These are phyloP conservation scores for Lolium rigidum DNA, from an alignment of 176 grass and related monocot genomes.

Conservation along the genomic window DNA sequence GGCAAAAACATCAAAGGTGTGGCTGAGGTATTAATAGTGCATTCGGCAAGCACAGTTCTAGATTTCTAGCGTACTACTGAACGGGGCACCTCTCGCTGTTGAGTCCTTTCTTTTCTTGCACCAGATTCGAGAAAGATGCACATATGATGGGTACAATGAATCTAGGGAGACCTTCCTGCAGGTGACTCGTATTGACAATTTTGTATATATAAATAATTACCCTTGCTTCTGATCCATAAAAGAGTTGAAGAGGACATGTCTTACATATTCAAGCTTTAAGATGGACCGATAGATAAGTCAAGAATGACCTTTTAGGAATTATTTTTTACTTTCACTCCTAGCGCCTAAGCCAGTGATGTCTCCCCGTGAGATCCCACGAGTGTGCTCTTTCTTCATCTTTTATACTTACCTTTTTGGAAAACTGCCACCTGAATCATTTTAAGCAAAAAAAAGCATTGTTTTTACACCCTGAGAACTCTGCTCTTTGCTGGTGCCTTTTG, in stretches of 20 bases:
- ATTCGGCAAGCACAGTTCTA: no score
- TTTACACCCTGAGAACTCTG: constrained; percentile 38
- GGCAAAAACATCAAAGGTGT: neutral
- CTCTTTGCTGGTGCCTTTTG: constrained; percentile 39
- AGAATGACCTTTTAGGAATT: constrained; percentile 8
- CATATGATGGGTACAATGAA: neutral
- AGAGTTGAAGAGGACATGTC: neutral
- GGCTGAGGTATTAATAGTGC: neutral
- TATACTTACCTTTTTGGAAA: neutral
- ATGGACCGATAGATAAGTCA: constrained; percentile 23
- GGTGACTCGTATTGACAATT: neutral
- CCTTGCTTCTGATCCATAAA: neutral
- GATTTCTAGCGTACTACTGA: no score
- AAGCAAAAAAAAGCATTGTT: constrained; percentile 35
- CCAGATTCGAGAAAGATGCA: neutral
- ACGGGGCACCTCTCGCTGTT: neutral
- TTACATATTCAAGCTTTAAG: neutral
- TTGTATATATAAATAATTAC: neutral
- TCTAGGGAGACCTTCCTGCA: neutral
- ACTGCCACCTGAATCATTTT: constrained; percentile 38
- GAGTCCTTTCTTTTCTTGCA: neutral
- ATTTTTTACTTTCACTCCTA: constrained; percentile 10
- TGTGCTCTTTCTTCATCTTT: neutral
- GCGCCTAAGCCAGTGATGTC: neutral
- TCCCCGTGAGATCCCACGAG: neutral